Percentiles rank a stretch among this genome's conserved stretches.
Evolutionary conservation across 257 asterid genomes (phyloP).

Genomic region (Solanum arcanum): DNA sequence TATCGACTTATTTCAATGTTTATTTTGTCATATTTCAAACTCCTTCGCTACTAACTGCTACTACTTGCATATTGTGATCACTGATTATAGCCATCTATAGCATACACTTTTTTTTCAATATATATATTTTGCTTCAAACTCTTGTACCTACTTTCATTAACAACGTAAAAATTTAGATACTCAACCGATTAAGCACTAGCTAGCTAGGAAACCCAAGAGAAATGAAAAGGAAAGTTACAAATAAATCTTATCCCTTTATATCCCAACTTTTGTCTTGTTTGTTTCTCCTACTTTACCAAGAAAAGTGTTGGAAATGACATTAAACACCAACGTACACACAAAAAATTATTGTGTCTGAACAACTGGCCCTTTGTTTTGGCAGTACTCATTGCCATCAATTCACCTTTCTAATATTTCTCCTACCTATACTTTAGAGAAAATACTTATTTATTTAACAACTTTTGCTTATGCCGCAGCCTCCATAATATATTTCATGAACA

Average conservation of each 20-base stretch:
- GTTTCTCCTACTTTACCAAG: neutral
- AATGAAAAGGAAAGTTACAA: neutral
- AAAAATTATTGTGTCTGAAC: neutral
- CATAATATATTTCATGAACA: neutral
- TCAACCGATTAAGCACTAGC: neutral
- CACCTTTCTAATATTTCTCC: neutral
- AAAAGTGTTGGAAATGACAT: neutral
- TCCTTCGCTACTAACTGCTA: neutral
- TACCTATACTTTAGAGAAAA: neutral
- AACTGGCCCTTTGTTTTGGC: too few species aligned
- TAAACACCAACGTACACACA: neutral
- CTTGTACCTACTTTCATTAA: too few species aligned
- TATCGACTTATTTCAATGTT: rapidly evolving
- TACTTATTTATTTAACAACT: neutral
- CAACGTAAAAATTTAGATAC: too few species aligned
- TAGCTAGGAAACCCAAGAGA: neutral
- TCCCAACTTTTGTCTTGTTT: neutral
- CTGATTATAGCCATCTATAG: too few species aligned
- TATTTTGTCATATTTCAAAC: too few species aligned
- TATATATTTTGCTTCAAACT: too few species aligned
- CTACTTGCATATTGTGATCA: neutral
- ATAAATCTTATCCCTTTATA: neutral
- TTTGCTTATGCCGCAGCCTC: neutral
- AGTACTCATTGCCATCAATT: neutral
- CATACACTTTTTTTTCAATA: neutral